Conservation (phyloP, 345 rosid species). For the Brassica cretica region DNA sequence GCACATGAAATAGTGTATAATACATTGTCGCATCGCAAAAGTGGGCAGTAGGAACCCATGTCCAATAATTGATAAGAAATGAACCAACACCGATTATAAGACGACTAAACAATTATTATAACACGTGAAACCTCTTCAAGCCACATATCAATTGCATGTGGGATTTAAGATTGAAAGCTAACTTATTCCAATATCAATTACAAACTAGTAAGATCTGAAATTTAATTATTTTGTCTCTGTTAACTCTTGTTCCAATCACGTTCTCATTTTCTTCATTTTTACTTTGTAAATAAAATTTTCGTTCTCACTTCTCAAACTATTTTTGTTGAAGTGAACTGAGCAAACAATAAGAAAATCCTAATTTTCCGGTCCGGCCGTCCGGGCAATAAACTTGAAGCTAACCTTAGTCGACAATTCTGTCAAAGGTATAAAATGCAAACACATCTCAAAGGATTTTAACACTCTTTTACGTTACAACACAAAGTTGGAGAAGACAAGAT, state of each 20-base stretch:
- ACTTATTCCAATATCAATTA: neutral
- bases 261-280: neutral
- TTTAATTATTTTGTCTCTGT: neutral
- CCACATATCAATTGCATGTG: conserved; percentile 32
- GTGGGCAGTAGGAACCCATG: conserved; percentile 3
- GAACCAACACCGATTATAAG: conserved; percentile 13
- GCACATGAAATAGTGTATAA: conserved; percentile 22
- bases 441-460: neutral
- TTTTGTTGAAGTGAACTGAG: neutral
- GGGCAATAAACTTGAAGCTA: neutral
- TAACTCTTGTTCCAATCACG: neutral
- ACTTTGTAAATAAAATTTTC: neutral
- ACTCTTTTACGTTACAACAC: neutral
- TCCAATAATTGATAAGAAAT: conserved; percentile 32
- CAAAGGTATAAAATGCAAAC: neutral
- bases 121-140: conserved; percentile 29
- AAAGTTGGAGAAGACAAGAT: conserved; percentile 30
- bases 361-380: neutral
- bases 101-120: conserved; percentile 10
- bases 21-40: conserved; percentile 26
- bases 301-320: neutral
- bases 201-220: conserved; percentile 9
- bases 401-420: neutral
- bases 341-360: neutral
- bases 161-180: neutral